Base-by-base conservation (phyloP, 345 rosid genomes). In the Rhodamnia rubescens region DNA sequence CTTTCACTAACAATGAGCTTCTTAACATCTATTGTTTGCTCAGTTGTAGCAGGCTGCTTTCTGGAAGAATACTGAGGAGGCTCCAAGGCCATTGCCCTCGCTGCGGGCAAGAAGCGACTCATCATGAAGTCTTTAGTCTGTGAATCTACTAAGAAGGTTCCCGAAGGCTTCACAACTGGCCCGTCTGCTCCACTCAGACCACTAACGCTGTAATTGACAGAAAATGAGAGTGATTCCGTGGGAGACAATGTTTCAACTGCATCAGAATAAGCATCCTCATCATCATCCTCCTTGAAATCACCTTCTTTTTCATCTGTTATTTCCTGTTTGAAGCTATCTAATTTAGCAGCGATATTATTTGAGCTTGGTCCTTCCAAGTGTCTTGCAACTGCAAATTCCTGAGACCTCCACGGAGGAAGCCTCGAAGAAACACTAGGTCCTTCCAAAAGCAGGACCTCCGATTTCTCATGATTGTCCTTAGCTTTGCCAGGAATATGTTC, bases 51-150 rank as follows among this genome's bases (percentile, higher is more conserved):
- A 57, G 86, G 92, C 86, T 93, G 94, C 87, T 91, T 92, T 87
- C 90, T 92, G 11, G 92, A 90, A 84, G 96, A 88, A 90, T 95
- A 88, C 16, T 93, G 96, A 86, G 95, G 88, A 85, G 90, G 90
- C 89, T 92, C 93, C 87, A 94, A 83, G 84, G 98, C 88, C 99
- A 96, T 94, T 15, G 99, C 99, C 94, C 93, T 92, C 21, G 99
- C 98, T 50, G 99, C 99, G 24, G 99, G 99, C 87, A 97, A 92
- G 89, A 97, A 97, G 6, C 99, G 98, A 56, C 87, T 93, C 95
- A 97, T 88, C 97, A 97, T 97, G 91, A 95, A 94, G 83, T 96
- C 98, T 51, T 92, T 90, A 57, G 96, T 92, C 49, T 90, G 93
- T 55, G 83, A 82, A 89, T 96, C 98, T 0, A 89, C 88, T 15